Percentiles rank a stretch among this genome's conserved stretches.
phyloP scores from a whole-genome alignment of 1,284 basidiomycete genomes.

The Papiliotrema terrestris region DNA sequence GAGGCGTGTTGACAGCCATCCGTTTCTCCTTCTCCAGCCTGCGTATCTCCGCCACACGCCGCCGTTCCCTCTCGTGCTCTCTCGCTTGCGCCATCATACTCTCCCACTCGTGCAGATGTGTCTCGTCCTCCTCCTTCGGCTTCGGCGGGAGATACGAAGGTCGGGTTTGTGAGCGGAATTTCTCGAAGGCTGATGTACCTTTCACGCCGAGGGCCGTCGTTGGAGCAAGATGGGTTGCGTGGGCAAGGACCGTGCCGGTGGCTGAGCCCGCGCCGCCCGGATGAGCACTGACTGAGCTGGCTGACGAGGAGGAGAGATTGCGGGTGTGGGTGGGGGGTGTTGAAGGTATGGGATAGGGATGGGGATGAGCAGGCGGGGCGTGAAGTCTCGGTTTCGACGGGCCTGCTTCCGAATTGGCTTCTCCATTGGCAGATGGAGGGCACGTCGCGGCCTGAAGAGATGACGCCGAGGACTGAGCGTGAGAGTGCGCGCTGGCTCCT shows the following conservation, averaged over 20 bases:
- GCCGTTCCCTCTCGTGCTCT: conserved; percentile 31
- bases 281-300: conserved; percentile 8
- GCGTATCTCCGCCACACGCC: conserved; percentile 21
- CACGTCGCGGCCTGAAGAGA: not conserved
- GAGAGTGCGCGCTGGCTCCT: not conserved
- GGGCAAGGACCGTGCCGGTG: not conserved
- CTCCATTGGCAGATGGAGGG: not conserved
- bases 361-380: conserved; percentile 43
- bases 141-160: conserved; percentile 84
- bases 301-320: conserved; percentile 3
- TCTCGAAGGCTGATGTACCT: conserved; percentile 42
- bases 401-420: conserved; percentile 1
- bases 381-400: conserved; percentile 21
- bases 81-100: conserved; percentile 68
- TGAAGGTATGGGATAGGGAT: conserved; percentile 37
- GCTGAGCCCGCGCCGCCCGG: no score
- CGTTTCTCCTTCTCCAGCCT: conserved; percentile 36
- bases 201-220: conserved; percentile 29
- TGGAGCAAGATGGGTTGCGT: conserved; percentile 6
- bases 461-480: not conserved
- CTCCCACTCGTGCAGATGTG: conserved; percentile 84
- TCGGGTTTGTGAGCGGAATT: conserved; percentile 54
- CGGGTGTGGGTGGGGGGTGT: conserved; percentile 6
- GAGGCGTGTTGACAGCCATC: conserved; percentile 29
- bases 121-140: conserved; percentile 69